A percentile compares a stretch with the other conserved stretches of the same genome.
These are phyloP conservation scores for Psidium friedrichsthalianum DNA, from an alignment of 345 rosid species.

Conservation along the genomic window DNA sequence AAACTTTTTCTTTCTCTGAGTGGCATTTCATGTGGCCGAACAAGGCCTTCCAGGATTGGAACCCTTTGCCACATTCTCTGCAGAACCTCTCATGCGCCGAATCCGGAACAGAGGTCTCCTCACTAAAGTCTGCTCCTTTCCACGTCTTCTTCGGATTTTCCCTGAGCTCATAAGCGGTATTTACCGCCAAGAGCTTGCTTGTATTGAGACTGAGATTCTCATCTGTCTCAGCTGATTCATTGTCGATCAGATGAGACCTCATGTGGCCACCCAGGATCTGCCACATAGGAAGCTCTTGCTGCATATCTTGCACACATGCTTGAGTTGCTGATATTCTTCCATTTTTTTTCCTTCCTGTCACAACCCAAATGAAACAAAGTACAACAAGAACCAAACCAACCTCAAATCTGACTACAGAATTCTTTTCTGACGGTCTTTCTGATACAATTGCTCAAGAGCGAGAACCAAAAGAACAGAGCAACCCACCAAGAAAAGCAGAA, in stretches of 20 bases:
- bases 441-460: not conserved
- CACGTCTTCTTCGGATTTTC: conserved; percentile 43
- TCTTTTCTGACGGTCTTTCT: not conserved
- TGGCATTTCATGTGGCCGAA: conserved; percentile 29
- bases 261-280: conserved; percentile 71
- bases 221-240: conserved; percentile 18
- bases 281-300: conserved; percentile 51
- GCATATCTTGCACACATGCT: conserved; percentile 53
- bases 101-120: conserved; percentile 4
- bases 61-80: conserved; percentile 35
- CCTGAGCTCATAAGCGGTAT: conserved; percentile 27
- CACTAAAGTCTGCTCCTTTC: conserved; percentile 17
- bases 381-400: not conserved
- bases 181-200: conserved; percentile 1
- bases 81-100: conserved; percentile 20
- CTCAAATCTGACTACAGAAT: conserved; percentile 4
- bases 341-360: not conserved
- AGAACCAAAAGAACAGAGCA: conserved; percentile 8
- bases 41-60: conserved; percentile 34
- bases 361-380: not conserved
- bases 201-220: conserved; percentile 3
- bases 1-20: conserved; percentile 20
- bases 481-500: not conserved
- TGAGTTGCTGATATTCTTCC: conserved; percentile 19
- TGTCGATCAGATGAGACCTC: conserved; percentile 50